Base-by-base conservation (phyloP, 1,284 basidiomycete genomes). In the Trametes versicolor region DNA sequence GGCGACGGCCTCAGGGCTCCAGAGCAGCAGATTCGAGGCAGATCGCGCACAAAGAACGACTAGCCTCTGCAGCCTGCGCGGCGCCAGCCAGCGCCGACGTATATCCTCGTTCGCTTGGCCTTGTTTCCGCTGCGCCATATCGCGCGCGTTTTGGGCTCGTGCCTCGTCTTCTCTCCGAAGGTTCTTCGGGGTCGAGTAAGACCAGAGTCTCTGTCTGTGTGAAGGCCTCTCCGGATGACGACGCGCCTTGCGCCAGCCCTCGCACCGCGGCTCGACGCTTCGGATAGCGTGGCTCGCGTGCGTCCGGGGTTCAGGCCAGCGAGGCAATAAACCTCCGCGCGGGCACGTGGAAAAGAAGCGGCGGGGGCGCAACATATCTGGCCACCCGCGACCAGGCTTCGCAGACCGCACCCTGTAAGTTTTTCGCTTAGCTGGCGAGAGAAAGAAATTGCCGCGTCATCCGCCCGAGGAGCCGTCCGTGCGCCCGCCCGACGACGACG, bases 111-210 rank as follows among this genome's bases (percentile, higher is more conserved):
- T 19, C 36, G 34, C 37, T 47, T 43, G 50, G 50, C 50, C 25
- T 51, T 25, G 25, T 51, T 51, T 51, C 32, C 47, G 10, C 54
- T 34, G 48, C 29, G 12, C 54, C 48, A 56, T 34, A 36, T 57
- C 54, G 27, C 41, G 51, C 39, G 51, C 57, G 32, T 25, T 47
- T 52, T 54, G 64, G 56, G 36, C 55, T 47, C 48, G 64, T 54
- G 12, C 53, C 58, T 59, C 27, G 58, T 5, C 62, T 66, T 69
- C 67, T 59, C 64, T 69, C 67, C 67, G 67, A 69, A 64, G 50
- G 60, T 60, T 54, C 67, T 47, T 66, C 67, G 65, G 67, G 53
- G 50, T 63, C 58, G 60, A 55, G 63, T 68, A 61, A 68, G 51
- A 41, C 52, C 37, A 50, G 51, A 60, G 59, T 9, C 41, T 12